Percentiles rank a stretch among this genome's conserved stretches.
phyloP scores from a whole-genome alignment of 2,329 filamentous ascomycete genomes.

The Penicillium hesseltinei region DNA sequence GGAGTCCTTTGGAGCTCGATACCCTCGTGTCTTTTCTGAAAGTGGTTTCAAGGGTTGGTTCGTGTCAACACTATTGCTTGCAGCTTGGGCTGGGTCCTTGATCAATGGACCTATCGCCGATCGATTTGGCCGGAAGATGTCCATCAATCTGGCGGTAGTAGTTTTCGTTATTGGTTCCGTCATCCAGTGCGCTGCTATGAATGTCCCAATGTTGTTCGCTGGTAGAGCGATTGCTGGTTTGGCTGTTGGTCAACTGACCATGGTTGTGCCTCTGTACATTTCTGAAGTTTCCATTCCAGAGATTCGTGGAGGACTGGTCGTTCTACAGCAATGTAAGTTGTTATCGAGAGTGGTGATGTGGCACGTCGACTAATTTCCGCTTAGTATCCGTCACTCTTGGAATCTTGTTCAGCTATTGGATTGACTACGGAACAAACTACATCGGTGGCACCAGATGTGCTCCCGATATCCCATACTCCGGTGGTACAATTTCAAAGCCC shows the following conservation, averaged over 20 bases:
- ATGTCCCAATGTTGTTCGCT: constrained; percentile 42
- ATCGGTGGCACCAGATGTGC: constrained; percentile 49
- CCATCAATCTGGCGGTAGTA: constrained; percentile 51
- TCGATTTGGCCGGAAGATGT: constrained; percentile 51
- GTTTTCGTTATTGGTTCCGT: constrained; percentile 54
- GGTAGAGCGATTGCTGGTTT: constrained; percentile 50
- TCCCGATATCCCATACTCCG: constrained; percentile 48
- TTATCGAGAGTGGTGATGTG: background rate
- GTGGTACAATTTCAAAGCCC: constrained; percentile 38
- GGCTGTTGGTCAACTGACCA: constrained; percentile 44
- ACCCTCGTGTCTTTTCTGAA: constrained; percentile 45
- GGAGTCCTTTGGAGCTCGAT: constrained; percentile 45
- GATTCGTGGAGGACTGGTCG: constrained; percentile 40
- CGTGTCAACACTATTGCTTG: constrained; percentile 50
- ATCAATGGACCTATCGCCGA: constrained; percentile 51
- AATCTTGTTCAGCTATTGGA: constrained; percentile 41
- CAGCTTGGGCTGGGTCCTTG: constrained; percentile 52
- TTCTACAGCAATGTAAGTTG: constrained; percentile 38
- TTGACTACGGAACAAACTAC: constrained; percentile 47
- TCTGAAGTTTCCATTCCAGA: constrained; percentile 49
- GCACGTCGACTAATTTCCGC: constrained; percentile 19
- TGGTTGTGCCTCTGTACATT: constrained; percentile 55
- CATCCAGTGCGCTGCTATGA: constrained; percentile 46
- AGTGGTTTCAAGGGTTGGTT: constrained; percentile 54
- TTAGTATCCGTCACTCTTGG: constrained; percentile 46